Conservation (phyloP, 169 alveolate species). For the Babesia bovis region DNA sequence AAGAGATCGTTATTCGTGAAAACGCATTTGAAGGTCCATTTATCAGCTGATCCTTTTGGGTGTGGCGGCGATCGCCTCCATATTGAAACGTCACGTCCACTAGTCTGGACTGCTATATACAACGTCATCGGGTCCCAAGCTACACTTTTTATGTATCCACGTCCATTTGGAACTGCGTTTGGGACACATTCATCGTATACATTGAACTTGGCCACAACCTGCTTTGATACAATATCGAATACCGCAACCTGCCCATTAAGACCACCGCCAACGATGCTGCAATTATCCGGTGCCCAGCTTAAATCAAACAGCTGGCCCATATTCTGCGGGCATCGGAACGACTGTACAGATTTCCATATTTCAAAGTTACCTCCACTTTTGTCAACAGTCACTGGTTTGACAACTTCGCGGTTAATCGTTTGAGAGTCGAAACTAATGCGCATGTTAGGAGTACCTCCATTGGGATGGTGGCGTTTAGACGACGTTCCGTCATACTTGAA, state of each 20-base stretch:
- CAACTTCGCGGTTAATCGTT: slow-evolving; percentile 31
- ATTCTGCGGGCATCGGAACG: slow-evolving; percentile 48
- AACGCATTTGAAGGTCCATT: slow-evolving; percentile 64
- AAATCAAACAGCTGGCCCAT: slow-evolving; percentile 69
- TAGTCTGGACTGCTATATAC: slow-evolving; percentile 61
- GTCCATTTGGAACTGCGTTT: slow-evolving; percentile 9
- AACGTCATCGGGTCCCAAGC: slow-evolving; percentile 73
- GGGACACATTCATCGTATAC: slow-evolving; percentile 24
- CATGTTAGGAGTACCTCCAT: slow-evolving; percentile 19
- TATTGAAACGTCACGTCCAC: slow-evolving; percentile 40
- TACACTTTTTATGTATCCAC: slow-evolving; percentile 65
- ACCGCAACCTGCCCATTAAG: slow-evolving; percentile 69
- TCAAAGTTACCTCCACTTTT: slow-evolving; percentile 57
- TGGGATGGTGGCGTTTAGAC: slow-evolving; percentile 1
- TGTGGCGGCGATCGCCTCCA: slow-evolving; percentile 68
- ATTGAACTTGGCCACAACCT: slow-evolving; percentile 65
- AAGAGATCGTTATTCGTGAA: slow-evolving; percentile 18
- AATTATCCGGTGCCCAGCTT: slow-evolving; percentile 73
- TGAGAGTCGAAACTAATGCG: slow-evolving; percentile 49
- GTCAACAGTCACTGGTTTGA: slow-evolving; percentile 39
- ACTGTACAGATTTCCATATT: slow-evolving; percentile 42
- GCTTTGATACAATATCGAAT: slow-evolving; percentile 63
- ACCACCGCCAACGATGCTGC: slow-evolving; percentile 72
- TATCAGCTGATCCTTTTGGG: slow-evolving; percentile 49
- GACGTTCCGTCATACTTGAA: slow-evolving; percentile 64